Evolutionary conservation across 1,139 yeast species (phyloP).

Genomic region (Lodderomyces metapsilosis): DNA sequence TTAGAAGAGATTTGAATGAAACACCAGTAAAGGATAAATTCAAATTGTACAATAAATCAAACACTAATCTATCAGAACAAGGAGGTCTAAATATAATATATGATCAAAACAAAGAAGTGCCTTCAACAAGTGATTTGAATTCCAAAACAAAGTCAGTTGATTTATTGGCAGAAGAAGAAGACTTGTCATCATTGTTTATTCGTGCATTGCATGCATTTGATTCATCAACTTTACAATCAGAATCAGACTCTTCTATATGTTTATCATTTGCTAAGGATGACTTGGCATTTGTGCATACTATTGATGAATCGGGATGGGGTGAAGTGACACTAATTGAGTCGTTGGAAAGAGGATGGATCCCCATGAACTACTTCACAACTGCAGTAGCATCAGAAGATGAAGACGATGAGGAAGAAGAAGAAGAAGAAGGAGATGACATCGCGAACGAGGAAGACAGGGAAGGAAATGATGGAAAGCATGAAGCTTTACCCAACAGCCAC

Average conservation of each 20-base stretch:
- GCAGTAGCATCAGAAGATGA: conserved; percentile 42
- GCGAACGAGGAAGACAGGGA: conserved; percentile 12
- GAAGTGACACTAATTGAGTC: conserved; percentile 79
- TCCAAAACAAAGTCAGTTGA: not conserved
- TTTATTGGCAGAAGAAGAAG: conserved; percentile 29
- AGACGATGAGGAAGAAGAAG: conserved; percentile 20
- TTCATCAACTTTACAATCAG: conserved; percentile 61
- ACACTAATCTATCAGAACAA: conserved; percentile 6
- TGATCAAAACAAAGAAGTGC: conserved; percentile 3
- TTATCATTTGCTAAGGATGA: conserved; percentile 79
- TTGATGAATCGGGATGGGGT: conserved; percentile 97
- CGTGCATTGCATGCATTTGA: conserved; percentile 80
- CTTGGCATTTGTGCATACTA: conserved; percentile 80
- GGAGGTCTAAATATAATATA: conserved; percentile 13
- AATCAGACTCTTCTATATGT: conserved; percentile 74
- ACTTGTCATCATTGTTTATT: conserved; percentile 47
- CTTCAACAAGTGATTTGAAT: not conserved
- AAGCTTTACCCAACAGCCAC: conserved; percentile 34
- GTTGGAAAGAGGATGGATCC: conserved; percentile 91
- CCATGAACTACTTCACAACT: conserved; percentile 80
- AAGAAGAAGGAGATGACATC: conserved; percentile 17
- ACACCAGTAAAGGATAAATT: conserved; percentile 18
- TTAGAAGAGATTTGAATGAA: conserved; percentile 30
- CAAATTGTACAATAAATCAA: conserved; percentile 14
- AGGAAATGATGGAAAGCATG: conserved; percentile 21